Conservation (phyloP, 805 yeast genomes). For the Ogataea dorogensis region DNA sequence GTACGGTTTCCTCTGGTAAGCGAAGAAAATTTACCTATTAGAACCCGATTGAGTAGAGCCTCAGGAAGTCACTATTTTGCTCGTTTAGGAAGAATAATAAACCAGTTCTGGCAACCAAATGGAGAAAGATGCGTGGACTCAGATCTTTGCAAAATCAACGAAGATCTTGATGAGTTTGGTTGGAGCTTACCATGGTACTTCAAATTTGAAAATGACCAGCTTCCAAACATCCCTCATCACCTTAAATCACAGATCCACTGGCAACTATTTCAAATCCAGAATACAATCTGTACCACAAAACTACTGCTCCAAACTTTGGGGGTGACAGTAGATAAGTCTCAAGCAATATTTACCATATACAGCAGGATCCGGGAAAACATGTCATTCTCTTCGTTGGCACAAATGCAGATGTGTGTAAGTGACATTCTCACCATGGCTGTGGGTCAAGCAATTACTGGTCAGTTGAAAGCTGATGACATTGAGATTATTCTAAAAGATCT, state of each 20-base stretch:
- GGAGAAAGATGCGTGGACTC: conserved; percentile 6
- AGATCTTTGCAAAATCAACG: conserved; percentile 1
- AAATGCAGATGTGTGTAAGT: too few species aligned
- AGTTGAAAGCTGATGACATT: too few species aligned
- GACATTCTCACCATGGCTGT: too few species aligned
- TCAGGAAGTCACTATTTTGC: conserved; percentile 11
- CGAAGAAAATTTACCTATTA: too few species aligned
- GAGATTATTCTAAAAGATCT: too few species aligned
- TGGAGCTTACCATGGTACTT: conserved; percentile 10
- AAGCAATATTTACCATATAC: too few species aligned
- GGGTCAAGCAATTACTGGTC: too few species aligned
- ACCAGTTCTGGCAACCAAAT: conserved; percentile 17
- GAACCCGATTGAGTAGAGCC: too few species aligned
- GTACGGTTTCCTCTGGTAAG: conserved; percentile 37
- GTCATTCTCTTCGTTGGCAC: too few species aligned
- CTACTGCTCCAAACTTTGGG: conserved; percentile 2
- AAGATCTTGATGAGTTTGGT: conserved; percentile 1
- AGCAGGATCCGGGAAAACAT: too few species aligned
- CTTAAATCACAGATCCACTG: conserved; percentile 25
- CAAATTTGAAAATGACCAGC: background rate
- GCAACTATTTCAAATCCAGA: conserved; percentile 20
- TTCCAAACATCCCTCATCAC: conserved; percentile 9
- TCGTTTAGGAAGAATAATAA: conserved; percentile 15
- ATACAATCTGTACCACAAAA: conserved; percentile 24
- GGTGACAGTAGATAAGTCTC: background rate